Base-by-base conservation (phyloP, 106 monocot genomes). In the Vanilla planifolia region DNA sequence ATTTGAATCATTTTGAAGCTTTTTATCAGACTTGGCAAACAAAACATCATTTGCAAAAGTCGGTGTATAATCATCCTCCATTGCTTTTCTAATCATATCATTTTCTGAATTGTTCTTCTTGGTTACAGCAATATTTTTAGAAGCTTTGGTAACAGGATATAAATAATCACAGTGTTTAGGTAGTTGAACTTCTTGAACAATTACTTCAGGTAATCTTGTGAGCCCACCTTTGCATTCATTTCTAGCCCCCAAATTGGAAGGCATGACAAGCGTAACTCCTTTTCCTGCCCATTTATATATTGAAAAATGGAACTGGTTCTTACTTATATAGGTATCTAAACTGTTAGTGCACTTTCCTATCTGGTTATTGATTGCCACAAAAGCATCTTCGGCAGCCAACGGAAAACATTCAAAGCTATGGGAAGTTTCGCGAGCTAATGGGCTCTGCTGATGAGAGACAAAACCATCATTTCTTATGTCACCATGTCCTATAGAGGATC, bases 211-310 rank as follows among this genome's bases (percentile, higher is more conserved):
- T 20, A 86, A 60, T 61, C 43, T 79, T 65, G 62, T 50, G 19
- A 71, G 3, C 67, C 63, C 79, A 51, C 65, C 62, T 20, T 61
- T 27, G 35, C 32, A 46, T 57, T 66, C 76, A 60, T 14, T 51
- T 52, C 40, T 71, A 58, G 72, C 75, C 40, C 75, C 65, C 34
- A 64, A 48, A 55, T 48, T 64, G 57, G 69, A 61, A 63, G 88
- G 85, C 64, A 89, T 57, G 20, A 74, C 37, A 14, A 95, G 73
- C 23, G 64, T 65, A 59, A 76, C 90, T 56, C 90, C 90, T 78
- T 84, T 90, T 34, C 80, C 79, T 39, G 86, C 83, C 95, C 95
- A 95, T 70, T 77, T 95, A 60, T 84, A 81, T 62, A 95, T 75
- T 8, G 95, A 95, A 63, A 90, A 95, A 62, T 95, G 95, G 64